Evolutionary conservation across 805 yeast genomes (phyloP), one percentile per base, ranked within the genome.

Genomic region (Kluyveromyces siamensis): DNA sequence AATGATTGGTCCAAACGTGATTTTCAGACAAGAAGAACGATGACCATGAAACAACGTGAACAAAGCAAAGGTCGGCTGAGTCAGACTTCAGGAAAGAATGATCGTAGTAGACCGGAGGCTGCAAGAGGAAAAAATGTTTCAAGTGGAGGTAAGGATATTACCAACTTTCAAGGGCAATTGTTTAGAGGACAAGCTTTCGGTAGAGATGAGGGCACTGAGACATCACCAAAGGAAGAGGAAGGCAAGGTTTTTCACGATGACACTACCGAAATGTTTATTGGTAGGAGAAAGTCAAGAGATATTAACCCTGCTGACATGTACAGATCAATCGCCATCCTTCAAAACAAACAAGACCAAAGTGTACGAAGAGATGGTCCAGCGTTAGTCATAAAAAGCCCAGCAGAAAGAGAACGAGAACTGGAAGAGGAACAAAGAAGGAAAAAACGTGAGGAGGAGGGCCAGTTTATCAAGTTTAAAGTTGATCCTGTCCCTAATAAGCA

Each of bases 231-330:
- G 17, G 57, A 50, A 14, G 51, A 44, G 35, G 35, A 30, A 13
- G 35, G 35, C 14, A 30, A 30, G 11, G 11, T 30, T 5, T 8
- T n/a, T 10, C 25, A n/a, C 40, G 25, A 25, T 25, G 40, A 40
- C 17, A 27, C 27, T 7, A 18, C 60, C 2, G 72, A 71, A 50
- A 60, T 60, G 56, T 52, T 70, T 47, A 62, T 52, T 1, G 56
- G 59, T 10, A 63, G 59, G 56, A 66, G 58, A 63, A 68, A 53
- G 56, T 62, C 71, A 11, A 46, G 67, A n/a, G 77, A 81, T 19
- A 70, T 86, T 11, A 82, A 84, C 35, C 96, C 96, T 1, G 78
- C 84, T 44, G 96, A 90, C 60, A 83, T 89, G 80, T 83, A 74
- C 62, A 74, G 83, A 70, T 88, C 96, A 3, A 84, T 89, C 55